Percentiles rank a stretch among this genome's conserved stretches.
Evolutionary conservation across 2,329 filamentous ascomycete species (phyloP).

Genomic region (Xylaria sp.): DNA sequence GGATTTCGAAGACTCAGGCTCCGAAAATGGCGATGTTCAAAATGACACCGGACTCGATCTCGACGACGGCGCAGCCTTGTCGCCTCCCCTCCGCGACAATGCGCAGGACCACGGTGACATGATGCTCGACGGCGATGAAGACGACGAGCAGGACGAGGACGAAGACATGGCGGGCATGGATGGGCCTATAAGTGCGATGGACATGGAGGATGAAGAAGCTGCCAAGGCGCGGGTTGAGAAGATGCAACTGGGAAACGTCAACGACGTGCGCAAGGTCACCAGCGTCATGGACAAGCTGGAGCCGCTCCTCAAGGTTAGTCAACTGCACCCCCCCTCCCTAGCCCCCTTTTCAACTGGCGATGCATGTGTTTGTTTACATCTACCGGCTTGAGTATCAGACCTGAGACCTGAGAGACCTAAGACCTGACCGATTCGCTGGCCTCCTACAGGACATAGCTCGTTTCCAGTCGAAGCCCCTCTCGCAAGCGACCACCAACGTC

Average conservation of each 20-base stretch:
- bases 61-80: slow-evolving; percentile 56
- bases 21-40: slow-evolving; percentile 74
- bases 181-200: slow-evolving; percentile 62
- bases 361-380: slow-evolving; percentile 70
- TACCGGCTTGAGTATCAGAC: slow-evolving; percentile 66
- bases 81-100: slow-evolving; percentile 51
- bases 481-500: slow-evolving; percentile 71
- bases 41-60: slow-evolving; percentile 60
- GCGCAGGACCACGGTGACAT: slow-evolving; percentile 57
- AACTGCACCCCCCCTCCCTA: slow-evolving; percentile 1
- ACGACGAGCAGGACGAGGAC: slow-evolving; percentile 69
- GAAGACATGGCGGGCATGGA: slow-evolving; percentile 59
- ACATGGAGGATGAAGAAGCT: slow-evolving; percentile 73
- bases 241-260: slow-evolving; percentile 78
- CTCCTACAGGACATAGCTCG: slow-evolving; percentile 79
- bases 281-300: slow-evolving; percentile 83
- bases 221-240: slow-evolving; percentile 84
- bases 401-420: too few relatives aligned
- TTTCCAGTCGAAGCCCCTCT: slow-evolving; percentile 76
- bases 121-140: slow-evolving; percentile 69
- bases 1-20: slow-evolving; percentile 88
- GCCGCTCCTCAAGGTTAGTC: slow-evolving; percentile 83
- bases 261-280: slow-evolving; percentile 83
- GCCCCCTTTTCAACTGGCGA: slow-evolving; percentile 45
- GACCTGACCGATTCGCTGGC: slow-evolving; percentile 69